Base-by-base conservation (phyloP, 306 rosid genomes). In the Lathyrus aphaca region DNA sequence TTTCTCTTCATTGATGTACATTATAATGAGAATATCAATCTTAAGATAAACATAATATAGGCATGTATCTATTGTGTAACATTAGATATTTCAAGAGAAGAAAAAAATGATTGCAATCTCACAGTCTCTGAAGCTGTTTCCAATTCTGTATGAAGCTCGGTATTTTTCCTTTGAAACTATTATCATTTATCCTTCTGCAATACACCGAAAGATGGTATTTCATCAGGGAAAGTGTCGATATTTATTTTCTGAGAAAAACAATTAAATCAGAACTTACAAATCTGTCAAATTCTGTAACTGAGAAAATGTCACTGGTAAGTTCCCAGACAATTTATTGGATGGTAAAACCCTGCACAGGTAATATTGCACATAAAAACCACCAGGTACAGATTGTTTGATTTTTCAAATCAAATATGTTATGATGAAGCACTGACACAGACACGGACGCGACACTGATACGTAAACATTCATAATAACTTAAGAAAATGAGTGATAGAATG, bases 171-270 rank as follows among this genome's bases (percentile, higher is more conserved):
- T 9, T 74, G 78, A 92, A 88, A 76, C 79, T 76, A 71, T 89
- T 92, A 60, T 87, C 97, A 44, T 80, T 92, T 69, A 92, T 80
- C 84, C 97, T 80, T 49, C 97, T 92, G 97, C 81, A 86, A 55
- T 59, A 66, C 77, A 70, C 62, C 78, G 74, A 16, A 57, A 72
- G 54, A 30, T 32, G 37, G 74, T 5, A 58, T 64, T 64, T 76
- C 45, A 29, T 64, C 58, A 43, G 62, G 57, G 61, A 45, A 50
- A 53, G 29, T 32, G 48, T 35, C 38, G 0, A 44, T 17, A 35
- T 12, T 16, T 48, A 46, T 30, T 74, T 55, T 53, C 46, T 40
- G 18, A 55, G 64, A 40, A 58, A 64, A 70, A 66, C 51, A 23
- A 64, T 37, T 30, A 42, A 42, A 50, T 17, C 43, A 67, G 57